A percentile compares a stretch with the other conserved stretches of the same genome.
These are phyloP conservation scores for Monilinia fructicola DNA, from an alignment of 2,329 filamentous ascomycete genomes.

Conservation along the genomic window DNA sequence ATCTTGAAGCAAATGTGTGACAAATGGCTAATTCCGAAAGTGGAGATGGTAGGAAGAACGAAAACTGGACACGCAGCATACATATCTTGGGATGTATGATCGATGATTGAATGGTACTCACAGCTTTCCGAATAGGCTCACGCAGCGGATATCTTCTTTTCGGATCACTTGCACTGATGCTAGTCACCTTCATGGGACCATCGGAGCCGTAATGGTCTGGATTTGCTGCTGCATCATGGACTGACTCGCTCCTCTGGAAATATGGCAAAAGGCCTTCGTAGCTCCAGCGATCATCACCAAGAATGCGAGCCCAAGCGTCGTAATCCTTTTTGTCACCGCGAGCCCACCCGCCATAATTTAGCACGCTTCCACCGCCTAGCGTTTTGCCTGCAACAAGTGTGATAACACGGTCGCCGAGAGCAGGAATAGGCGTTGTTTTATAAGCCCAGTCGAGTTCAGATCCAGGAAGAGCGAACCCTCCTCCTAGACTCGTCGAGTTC, in stretches of 20 bases:
- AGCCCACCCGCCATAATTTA: constrained; percentile 46
- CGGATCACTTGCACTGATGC: constrained; percentile 33
- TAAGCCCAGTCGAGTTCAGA: constrained; percentile 41
- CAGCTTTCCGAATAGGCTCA: no score
- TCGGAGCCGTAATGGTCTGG: constrained; percentile 36
- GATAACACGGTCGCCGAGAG: constrained; percentile 34
- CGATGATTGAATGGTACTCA: no score
- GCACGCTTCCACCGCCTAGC: constrained; percentile 44
- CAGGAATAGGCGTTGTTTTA: constrained; percentile 37
- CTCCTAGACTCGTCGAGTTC: background rate
- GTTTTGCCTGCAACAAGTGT: constrained; percentile 42
- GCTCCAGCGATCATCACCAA: constrained; percentile 47
- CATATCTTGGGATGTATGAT: no score
- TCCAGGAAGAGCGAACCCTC: constrained; percentile 7
- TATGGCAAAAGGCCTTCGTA: constrained; percentile 49
- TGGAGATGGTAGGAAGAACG: no score
- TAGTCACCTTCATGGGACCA: constrained; percentile 37
- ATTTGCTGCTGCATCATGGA: constrained; percentile 21
- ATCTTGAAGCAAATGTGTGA: no score
- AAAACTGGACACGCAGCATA: no score
- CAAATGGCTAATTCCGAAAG: no score
- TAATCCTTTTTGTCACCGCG: constrained; percentile 48
- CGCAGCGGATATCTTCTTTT: no score
- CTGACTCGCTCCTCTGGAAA: constrained; percentile 43
- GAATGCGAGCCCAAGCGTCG: constrained; percentile 47